These are phyloP conservation scores for Dothideomycetidae sp. DNA, from an alignment of 2,329 filamentous ascomycete species.

Conservation along the genomic window DNA sequence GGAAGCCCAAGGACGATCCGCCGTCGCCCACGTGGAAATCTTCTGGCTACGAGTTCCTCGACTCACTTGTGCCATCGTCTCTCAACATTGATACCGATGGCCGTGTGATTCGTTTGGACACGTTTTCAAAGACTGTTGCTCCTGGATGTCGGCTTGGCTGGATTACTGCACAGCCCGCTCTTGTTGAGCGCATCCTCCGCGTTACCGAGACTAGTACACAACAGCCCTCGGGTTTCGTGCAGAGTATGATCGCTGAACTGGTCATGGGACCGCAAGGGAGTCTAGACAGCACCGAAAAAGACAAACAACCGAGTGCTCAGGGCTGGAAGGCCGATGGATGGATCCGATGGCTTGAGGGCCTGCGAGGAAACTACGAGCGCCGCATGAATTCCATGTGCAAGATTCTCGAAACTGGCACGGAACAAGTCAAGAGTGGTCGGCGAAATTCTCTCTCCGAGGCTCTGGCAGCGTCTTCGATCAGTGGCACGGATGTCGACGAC, in stretches of 20 bases:
- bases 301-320: constrained; percentile 34
- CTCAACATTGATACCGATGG: constrained; percentile 71
- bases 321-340: constrained; percentile 74
- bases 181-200: constrained; percentile 59
- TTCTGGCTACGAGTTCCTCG: constrained; percentile 62
- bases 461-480: constrained; percentile 21
- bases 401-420: constrained; percentile 54
- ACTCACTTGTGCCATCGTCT: constrained; percentile 71
- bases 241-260: constrained; percentile 64
- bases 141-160: constrained; percentile 83
- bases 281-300: constrained; percentile 30
- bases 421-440: constrained; percentile 48
- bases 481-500: constrained; percentile 26
- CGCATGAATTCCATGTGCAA: constrained; percentile 70
- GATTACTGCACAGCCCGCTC: constrained; percentile 69
- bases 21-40: constrained; percentile 32
- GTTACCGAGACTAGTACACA: constrained; percentile 68
- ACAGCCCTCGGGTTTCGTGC: constrained; percentile 80
- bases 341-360: constrained; percentile 79
- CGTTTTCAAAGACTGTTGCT: constrained; percentile 85
- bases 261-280: constrained; percentile 52
- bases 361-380: constrained; percentile 70
- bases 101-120: constrained; percentile 77
- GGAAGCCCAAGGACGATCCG: constrained; percentile 32
- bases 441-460: constrained; percentile 21